Base-by-base conservation (phyloP, 495 filamentous ascomycete genomes). In the Parathielavia hyrcaniae region DNA sequence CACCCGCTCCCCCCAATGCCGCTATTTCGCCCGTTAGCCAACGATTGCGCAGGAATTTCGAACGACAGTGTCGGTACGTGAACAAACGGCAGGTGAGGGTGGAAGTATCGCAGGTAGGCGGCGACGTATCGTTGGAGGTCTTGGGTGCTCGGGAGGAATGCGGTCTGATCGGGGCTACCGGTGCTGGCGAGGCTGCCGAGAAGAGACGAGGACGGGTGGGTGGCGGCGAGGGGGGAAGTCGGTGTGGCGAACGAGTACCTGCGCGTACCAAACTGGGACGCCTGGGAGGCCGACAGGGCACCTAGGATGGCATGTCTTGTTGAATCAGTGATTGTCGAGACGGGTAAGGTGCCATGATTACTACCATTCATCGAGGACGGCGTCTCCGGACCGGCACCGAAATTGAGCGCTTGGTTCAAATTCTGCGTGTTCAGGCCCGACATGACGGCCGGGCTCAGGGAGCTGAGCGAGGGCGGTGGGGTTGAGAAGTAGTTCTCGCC, bases 51-150 rank as follows among this genome's bases (percentile, higher is more conserved):
- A 22, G 86, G 81, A 16, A 86, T 81, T 67, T 96, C 89, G 75
- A 98, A 96, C 38, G 90, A 87, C 49, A 98, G 80, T 26, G 93
- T 96, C 44, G 95, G 87, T 55, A 96, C 82, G 73, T 97, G 93
- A 57, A 96, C 70, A 70, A 98, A 96, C 20, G 95, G 95, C 40
- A 95, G 71, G 69, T 98, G 93, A 4, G 95, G 93, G 67, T 97
- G 95, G 64, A 95, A 96, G 68, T 91, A 95, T 63, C 86, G 85
- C 60, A 98, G 86, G 75, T 97, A 98, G 51, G 91, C 87, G 41
- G 83, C 83, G 57, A 97, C 87, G 69, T 89, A 97, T 62, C 93
- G 88, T 68, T 96, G 90, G 58, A 98, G 83, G 68, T 97, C 91
- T 61, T 83, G 78, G n/a, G 91, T 96, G 71, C 82, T 92, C 36